Conservation (phyloP, 129 eudicot genomes). For the Solidago caesia region DNA sequence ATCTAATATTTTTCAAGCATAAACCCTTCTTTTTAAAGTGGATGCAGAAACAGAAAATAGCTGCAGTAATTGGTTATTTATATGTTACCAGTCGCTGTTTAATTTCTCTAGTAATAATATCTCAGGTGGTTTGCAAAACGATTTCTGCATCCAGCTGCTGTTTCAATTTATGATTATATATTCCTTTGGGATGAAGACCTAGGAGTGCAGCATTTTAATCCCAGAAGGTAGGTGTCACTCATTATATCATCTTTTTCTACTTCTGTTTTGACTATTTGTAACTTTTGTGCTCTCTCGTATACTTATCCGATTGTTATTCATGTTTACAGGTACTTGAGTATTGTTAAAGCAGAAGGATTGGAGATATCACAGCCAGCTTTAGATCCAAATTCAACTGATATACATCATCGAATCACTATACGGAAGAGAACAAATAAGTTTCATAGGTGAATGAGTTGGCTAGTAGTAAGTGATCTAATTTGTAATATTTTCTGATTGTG, state of each 20-base stretch:
- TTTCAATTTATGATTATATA: slow-evolving; percentile 76
- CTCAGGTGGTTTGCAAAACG: slow-evolving; percentile 98
- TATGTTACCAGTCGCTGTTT: slow-evolving; percentile 10
- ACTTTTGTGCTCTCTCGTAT: neutral
- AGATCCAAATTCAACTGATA: slow-evolving; percentile 92
- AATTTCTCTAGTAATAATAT: neutral
- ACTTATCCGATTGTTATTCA: neutral
- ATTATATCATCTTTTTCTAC: neutral
- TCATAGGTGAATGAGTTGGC: slow-evolving; percentile 52
- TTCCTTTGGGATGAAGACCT: slow-evolving; percentile 97
- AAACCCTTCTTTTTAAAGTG: neutral
- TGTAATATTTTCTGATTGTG: neutral
- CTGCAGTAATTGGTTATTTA: neutral
- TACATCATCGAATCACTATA: slow-evolving; percentile 87
- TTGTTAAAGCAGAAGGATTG: slow-evolving; percentile 68
- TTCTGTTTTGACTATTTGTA: neutral
- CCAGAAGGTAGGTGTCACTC: slow-evolving; percentile 59
- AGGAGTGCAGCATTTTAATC: slow-evolving; percentile 78
- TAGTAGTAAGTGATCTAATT: neutral
- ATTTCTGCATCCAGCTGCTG: slow-evolving; percentile 89
- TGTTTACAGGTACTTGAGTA: slow-evolving; percentile 62
- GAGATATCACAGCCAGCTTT: slow-evolving; percentile 97
- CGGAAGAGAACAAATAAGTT: slow-evolving; percentile 56
- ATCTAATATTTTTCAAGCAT: neutral
- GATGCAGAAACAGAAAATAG: slow-evolving; percentile 3